phyloP scores from a whole-genome alignment of 148 eudicot species.

The Cornus controversa region DNA sequence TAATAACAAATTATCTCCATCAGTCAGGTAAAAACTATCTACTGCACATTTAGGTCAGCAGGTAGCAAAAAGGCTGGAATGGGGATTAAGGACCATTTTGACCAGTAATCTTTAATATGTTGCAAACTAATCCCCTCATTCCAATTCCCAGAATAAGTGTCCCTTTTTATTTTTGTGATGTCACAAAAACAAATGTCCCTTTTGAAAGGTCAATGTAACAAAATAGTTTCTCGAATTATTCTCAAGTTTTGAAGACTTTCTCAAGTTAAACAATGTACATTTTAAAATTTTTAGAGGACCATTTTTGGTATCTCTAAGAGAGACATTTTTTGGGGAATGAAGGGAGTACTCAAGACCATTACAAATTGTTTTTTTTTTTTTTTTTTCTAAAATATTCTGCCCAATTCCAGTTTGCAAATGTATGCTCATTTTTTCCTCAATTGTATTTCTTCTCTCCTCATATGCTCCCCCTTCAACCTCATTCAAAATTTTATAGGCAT shows the following conservation, averaged over 20 bases:
- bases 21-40: neutral
- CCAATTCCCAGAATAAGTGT: too few species aligned
- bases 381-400: neutral
- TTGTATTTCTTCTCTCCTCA: neutral
- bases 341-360: neutral
- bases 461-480: neutral
- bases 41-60: neutral
- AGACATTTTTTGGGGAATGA: too few species aligned
- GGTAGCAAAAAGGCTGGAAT: neutral
- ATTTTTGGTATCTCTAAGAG: too few species aligned
- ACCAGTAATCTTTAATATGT: neutral
- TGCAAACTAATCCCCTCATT: too few species aligned
- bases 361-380: too few species aligned
- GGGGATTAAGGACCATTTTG: neutral
- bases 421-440: neutral
- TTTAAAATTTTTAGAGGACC: too few species aligned
- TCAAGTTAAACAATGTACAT: too few species aligned
- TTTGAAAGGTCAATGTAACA: too few species aligned
- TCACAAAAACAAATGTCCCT: too few species aligned
- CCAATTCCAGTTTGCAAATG: neutral
- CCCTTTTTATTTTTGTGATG: too few species aligned
- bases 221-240: too few species aligned
- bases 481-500: neutral
- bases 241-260: too few species aligned
- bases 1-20: slow-evolving; percentile 12